A percentile compares a stretch with the other conserved stretches of the same genome.
These are phyloP conservation scores for Coleophoma eucalyptorum DNA, from an alignment of 2,329 filamentous ascomycete genomes.

Conservation along the genomic window DNA sequence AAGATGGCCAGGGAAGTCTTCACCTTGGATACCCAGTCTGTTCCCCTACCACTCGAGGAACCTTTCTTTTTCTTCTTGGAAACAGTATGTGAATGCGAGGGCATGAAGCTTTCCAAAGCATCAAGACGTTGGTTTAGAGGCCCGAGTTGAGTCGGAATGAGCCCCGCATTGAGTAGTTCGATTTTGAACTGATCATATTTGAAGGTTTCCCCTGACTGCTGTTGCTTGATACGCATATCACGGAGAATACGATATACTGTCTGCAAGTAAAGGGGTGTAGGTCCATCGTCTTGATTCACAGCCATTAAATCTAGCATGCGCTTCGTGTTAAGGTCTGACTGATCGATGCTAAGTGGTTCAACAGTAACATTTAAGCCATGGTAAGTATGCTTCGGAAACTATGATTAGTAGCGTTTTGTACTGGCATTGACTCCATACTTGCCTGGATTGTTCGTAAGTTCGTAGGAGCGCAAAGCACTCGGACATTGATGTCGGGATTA, in stretches of 20 bases:
- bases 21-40: too few species aligned
- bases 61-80: not conserved
- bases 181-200: slow-evolving; percentile 40
- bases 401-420: not conserved
- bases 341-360: slow-evolving; percentile 39
- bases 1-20: too few species aligned
- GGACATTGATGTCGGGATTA: slow-evolving; percentile 37
- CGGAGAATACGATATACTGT: slow-evolving; percentile 44
- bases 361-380: slow-evolving; percentile 37
- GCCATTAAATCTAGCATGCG: slow-evolving; percentile 54
- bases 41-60: not conserved
- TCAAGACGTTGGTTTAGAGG: slow-evolving; percentile 58
- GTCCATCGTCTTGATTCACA: slow-evolving; percentile 31
- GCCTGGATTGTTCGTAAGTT: slow-evolving; percentile 37
- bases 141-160: slow-evolving; percentile 44
- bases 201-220: slow-evolving; percentile 30
- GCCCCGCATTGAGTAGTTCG: slow-evolving; percentile 27
- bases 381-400: slow-evolving; percentile 28
- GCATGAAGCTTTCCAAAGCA: slow-evolving; percentile 63
- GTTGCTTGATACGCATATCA: slow-evolving; percentile 39
- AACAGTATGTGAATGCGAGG: too few species aligned
- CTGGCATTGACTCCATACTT: not conserved
- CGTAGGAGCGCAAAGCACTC: slow-evolving; percentile 46
- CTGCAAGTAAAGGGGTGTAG: slow-evolving; percentile 47
- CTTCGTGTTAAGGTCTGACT: slow-evolving; percentile 44